phyloP scores from a whole-genome alignment of 2,329 filamentous ascomycete genomes.

The Penicillium sp. region DNA sequence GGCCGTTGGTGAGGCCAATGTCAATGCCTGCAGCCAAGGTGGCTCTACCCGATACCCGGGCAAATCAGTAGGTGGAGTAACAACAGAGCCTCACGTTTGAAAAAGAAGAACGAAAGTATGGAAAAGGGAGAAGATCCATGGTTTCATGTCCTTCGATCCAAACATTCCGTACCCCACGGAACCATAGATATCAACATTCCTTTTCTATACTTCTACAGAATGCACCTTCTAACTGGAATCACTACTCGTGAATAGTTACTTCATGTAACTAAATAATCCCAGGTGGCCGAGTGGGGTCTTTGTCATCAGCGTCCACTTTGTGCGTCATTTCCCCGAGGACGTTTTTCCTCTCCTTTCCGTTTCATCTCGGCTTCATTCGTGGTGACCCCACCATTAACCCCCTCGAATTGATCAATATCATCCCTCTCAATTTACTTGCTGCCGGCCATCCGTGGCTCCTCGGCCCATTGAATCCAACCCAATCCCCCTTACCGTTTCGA shows the following conservation, averaged over 20 bases:
- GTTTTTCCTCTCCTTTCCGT: not conserved
- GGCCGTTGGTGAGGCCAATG: no score
- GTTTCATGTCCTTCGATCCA: not conserved
- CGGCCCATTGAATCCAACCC: not conserved
- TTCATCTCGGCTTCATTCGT: slow-evolving; percentile 5
- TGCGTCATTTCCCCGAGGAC: slow-evolving; percentile 6
- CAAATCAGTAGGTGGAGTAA: not conserved
- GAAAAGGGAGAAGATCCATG: not conserved
- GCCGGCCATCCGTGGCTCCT: not conserved
- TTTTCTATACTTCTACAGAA: not conserved
- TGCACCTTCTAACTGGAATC: not conserved
- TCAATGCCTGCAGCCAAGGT: not conserved
- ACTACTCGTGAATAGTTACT: no score
- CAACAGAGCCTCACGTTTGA: not conserved
- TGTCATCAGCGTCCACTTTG: slow-evolving; percentile 4
- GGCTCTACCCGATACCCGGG: not conserved
- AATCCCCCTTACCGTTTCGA: not conserved
- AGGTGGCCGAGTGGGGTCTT: not conserved
- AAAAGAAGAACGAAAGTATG: not conserved
- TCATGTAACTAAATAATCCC: not conserved
- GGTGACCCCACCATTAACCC: not conserved
- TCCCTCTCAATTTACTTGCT: slow-evolving; percentile 5
- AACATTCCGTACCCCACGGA: not conserved
- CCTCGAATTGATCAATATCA: slow-evolving; percentile 10
- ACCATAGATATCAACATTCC: not conserved